A percentile compares a stretch with the other conserved stretches of the same genome.
Conservation (phyloP, 2,329 filamentous ascomycete genomes). For the Cladorrhinum sp. region DNA sequence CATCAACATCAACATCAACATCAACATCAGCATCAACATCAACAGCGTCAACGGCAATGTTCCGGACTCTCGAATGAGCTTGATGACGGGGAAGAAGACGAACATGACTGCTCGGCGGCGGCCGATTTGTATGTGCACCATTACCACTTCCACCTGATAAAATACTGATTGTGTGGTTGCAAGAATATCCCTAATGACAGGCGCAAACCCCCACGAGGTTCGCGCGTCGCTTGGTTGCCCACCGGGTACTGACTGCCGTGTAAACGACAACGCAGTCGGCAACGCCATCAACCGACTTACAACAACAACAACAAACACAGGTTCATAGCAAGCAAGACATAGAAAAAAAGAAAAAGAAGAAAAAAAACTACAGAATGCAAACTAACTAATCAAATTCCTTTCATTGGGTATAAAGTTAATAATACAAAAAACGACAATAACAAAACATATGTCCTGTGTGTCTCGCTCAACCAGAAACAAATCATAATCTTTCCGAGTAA, state of each 20-base stretch:
- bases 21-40: not conserved
- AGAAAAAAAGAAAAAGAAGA: not conserved
- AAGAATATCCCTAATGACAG: slow-evolving; percentile 19
- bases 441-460: too few species aligned
- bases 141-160: not conserved
- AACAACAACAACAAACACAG: too few species aligned
- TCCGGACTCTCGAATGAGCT: not conserved
- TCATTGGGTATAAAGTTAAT: slow-evolving; percentile 4
- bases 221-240: slow-evolving; percentile 12
- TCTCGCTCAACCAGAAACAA: too few species aligned
- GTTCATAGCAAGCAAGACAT: not conserved
- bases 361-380: not conserved
- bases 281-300: not conserved
- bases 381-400: not conserved
- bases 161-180: not conserved
- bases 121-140: slow-evolving; percentile 14
- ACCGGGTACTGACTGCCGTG: slow-evolving; percentile 14
- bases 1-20: not conserved
- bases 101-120: slow-evolving; percentile 17
- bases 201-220: slow-evolving; percentile 11
- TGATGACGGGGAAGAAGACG: not conserved
- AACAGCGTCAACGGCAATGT: not conserved
- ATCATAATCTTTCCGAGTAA: too few species aligned
- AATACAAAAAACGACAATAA: too few species aligned
- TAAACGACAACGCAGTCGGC: slow-evolving; percentile 3